Percentiles rank a stretch among this genome's conserved stretches.
These are phyloP conservation scores for Monilinia laxa DNA, from an alignment of 2,329 filamentous ascomycete genomes.

Conservation along the genomic window DNA sequence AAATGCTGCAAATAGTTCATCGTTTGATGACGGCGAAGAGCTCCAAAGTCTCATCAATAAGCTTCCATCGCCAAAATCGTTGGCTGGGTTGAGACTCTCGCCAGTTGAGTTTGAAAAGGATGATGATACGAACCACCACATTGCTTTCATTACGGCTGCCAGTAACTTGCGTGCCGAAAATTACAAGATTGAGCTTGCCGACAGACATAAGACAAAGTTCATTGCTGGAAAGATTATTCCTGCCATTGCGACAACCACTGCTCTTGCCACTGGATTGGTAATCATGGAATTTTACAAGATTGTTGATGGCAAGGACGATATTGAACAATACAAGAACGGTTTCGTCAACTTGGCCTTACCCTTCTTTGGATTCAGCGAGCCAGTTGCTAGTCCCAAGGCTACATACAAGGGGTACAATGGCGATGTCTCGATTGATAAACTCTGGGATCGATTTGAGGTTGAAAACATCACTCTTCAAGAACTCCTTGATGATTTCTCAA, in stretches of 20 bases:
- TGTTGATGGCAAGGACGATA: slow-evolving; percentile 90
- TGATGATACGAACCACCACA: slow-evolving; percentile 96
- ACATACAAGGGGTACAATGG: slow-evolving; percentile 78
- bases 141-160: slow-evolving; percentile 97
- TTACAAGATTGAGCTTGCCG: slow-evolving; percentile 91
- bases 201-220: slow-evolving; percentile 98
- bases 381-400: slow-evolving; percentile 89
- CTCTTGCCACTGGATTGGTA: slow-evolving; percentile 90
- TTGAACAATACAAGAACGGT: slow-evolving; percentile 99
- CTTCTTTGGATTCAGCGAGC: slow-evolving; percentile 98
- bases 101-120: slow-evolving; percentile 99
- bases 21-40: slow-evolving; percentile 72
- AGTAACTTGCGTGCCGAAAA: slow-evolving; percentile 97
- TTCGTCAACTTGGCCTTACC: slow-evolving; percentile 95
- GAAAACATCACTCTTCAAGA: slow-evolving; percentile 81
- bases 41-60: slow-evolving; percentile 68
- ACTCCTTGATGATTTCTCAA: slow-evolving; percentile 78
- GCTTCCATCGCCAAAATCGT: slow-evolving; percentile 74
- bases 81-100: slow-evolving; percentile 84
- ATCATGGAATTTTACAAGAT: slow-evolving; percentile 95
- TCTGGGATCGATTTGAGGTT: slow-evolving; percentile 97
- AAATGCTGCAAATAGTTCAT: slow-evolving; percentile 57
- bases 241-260: slow-evolving; percentile 95
- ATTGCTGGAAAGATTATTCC: slow-evolving; percentile 99
- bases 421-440: slow-evolving; percentile 85